Evolutionary conservation across 2,329 filamentous ascomycete genomes (phyloP).

Genomic region (Colletotrichum phormii): DNA sequence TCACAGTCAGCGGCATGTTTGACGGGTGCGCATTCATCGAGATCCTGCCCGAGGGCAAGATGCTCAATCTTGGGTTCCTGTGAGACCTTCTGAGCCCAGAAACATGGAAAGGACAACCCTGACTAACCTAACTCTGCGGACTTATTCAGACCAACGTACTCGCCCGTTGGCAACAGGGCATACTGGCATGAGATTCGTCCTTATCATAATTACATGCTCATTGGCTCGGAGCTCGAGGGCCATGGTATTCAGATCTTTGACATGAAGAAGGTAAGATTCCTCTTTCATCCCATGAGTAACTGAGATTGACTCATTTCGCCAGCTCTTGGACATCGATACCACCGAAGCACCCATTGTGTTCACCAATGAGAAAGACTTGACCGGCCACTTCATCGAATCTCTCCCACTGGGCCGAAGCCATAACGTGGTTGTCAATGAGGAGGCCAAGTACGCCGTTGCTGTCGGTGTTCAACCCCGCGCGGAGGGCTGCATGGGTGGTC

Average conservation of each 20-base stretch:
- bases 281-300: background rate
- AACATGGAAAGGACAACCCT: fast-evolving
- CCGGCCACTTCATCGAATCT: slow-evolving; percentile 42
- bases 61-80: slow-evolving; percentile 56
- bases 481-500: slow-evolving; percentile 56
- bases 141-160: slow-evolving; percentile 30
- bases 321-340: slow-evolving; percentile 55
- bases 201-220: slow-evolving; percentile 47
- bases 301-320: background rate
- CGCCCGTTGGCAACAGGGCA: slow-evolving; percentile 32
- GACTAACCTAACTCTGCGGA: background rate
- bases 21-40: slow-evolving; percentile 60
- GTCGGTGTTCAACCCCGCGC: slow-evolving; percentile 49
- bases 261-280: slow-evolving; percentile 56
- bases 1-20: slow-evolving; percentile 40
- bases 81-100: slow-evolving; percentile 30
- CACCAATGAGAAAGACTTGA: slow-evolving; percentile 43
- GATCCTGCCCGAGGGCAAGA: slow-evolving; percentile 52
- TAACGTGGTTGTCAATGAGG: slow-evolving; percentile 62
- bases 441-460: slow-evolving; percentile 56
- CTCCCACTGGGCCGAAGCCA: slow-evolving; percentile 55
- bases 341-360: slow-evolving; percentile 45
- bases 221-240: slow-evolving; percentile 52
- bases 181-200: slow-evolving; percentile 51
- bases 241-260: slow-evolving; percentile 73